Evolutionary conservation across 1,284 basidiomycete species (phyloP), one percentile per base, ranked within the genome.

Genomic region (Tetrapyrgos nigripes): DNA sequence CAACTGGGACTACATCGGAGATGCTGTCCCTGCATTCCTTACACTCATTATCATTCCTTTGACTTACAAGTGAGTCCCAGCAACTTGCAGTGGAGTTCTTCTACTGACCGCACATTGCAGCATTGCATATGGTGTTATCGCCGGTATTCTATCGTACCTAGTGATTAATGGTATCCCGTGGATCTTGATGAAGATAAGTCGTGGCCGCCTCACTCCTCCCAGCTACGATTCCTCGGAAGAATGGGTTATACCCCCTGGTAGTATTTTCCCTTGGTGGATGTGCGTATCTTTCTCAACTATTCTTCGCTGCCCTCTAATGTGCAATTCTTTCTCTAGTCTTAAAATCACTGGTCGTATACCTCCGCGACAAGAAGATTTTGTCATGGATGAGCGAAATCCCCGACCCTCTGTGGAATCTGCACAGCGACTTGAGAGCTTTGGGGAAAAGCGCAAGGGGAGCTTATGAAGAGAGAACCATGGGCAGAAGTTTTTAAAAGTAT

Each of bases 101-200:
- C 31, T 37, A 49, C 50, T 43, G 28, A 46, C 11, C 28, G 27
- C 37, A 13, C 33, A 23, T 17, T 35, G 54, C 69, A 92, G 89
- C 81, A 94, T 96, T 70, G 92, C 93, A 28, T 95, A 96, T 72
- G 94, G 93, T 66, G 88, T 96, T 68, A 94, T 96, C 62, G 89
- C 89, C 0, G 93, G 93, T 51, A 81, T 95, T 61, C 58, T 82
- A 52, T 84, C 86, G 21, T 94, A 92, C 73, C 69, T 92, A 53
- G 65, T 93, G 50, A 78, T 96, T 62, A 94, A 96, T 72, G 87
- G 87, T 46, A 76, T 88, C 46, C 86, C 92, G 3, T 81, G 83
- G 69, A 43, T 83, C n/a, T 45, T 92, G 59, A 81, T 78, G 64
- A 85, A 82, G 65, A 62, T 83, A 28, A 76, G 83, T 2, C 73